Base-by-base conservation (phyloP, 768 basidiomycete species). In the Rhodocollybia butyracea region DNA sequence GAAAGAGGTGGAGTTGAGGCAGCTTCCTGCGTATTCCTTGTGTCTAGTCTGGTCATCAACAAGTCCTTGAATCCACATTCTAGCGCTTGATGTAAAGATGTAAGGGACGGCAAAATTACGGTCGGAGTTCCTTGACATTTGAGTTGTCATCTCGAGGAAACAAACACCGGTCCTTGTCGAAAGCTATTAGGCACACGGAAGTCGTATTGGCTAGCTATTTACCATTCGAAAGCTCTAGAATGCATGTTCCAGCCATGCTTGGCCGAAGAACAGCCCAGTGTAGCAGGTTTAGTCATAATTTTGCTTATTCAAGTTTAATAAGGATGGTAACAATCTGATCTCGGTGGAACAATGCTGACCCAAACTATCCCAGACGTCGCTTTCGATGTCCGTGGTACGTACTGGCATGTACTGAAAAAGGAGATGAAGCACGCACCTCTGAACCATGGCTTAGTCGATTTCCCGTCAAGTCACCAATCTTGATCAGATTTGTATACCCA, bases 221-320 rank as follows among this genome's bases (percentile, higher is more conserved):
- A 32, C 89, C 96, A 12, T 99, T 98, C 66, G 96, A n/a, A 98
- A 73, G 97, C 96, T 12, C 96, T 96, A 5, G 97, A 99, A 73
- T 98, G 97, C 75, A 94, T 98, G 94, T 98, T 99, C 87, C 96
- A 99, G 69, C 97, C 97, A 21, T 92, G 96, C 70, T 81, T 99
- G 3, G 94, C 98, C 45, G 96, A 99, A 43, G 97, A 99, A 68
- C 95, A 97, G 66, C 93, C 94, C 5, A 96, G 96, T 42, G 86
- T 98, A 46, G 95, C 95, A 74, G 92, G 92, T 91, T 56, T 40
- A 77, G 70, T 30, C 21, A n/a, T 36, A 30, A 22, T 36, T 1
- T 29, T n/a, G n/a, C n/a, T n/a, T n/a, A n/a, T n/a, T n/a, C n/a
- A 13, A 41, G 5, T 39, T 22, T 15, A 27, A 13, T 58, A 36